Base-by-base conservation (phyloP, 2,329 filamentous ascomycete genomes). In the Teratosphaeria epicoccoides region DNA sequence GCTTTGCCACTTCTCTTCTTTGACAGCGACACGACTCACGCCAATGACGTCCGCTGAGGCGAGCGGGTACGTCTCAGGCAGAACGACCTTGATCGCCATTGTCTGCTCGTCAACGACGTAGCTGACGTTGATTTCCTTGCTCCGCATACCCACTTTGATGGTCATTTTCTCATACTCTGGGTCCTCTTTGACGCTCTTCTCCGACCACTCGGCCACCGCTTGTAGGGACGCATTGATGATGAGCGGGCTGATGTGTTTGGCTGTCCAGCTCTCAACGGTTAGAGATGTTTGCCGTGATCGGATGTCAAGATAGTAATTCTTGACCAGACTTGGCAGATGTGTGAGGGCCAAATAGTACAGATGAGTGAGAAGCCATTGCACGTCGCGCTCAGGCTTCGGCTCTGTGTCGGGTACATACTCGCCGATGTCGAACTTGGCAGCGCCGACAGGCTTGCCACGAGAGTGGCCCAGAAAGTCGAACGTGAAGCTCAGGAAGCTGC, bases 91-190 rank as follows among this genome's bases (percentile, higher is more conserved):
- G 56, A 97, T 93, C 10, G 84, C 78, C 52, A 93, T 88, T 25
- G 83, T 82, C 60, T 87, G 82, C 54, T 97, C 91, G 65, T 98
- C 93, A 10, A 98, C 81, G 49, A 87, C 82, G 66, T 95, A 96
- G 3, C 83, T 83, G 0, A 88, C 89, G 11, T 83, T 84, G 29
- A 97, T 81, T 68, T 97, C 91, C 47, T 80, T 79, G 0, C 82
- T 82, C 10, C 80, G 75, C 28, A 78, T 77, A 51, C 83, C 87
- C 9, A 94, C 80, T 65, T 86, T 90, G 52, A 97, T 76, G 24
- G 69, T 70, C 59, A 85, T 72, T 7, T 80, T 76, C 58, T 78
- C 75, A 43, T 79, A 74, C 23, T 73, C 69, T 0, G 68, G 56
- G 29, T 68, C 66, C 6, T 59, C 58, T 47, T 65, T 64, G 22